Conservation (phyloP, 176 grass and related monocot species). For the Raddia distichophylla region DNA sequence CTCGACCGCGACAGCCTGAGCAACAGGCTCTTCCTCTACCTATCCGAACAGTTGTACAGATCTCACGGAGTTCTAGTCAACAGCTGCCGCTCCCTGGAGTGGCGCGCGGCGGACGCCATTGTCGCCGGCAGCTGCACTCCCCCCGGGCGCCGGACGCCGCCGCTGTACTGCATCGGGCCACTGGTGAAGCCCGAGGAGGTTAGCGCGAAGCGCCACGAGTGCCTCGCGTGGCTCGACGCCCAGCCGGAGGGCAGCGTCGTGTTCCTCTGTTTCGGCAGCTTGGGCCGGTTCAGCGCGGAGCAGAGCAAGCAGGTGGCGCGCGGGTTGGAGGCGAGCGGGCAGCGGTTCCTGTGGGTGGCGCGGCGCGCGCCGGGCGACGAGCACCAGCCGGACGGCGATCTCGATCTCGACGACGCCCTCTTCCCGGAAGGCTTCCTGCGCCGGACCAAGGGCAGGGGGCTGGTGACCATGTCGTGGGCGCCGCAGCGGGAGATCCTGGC, state of each 20-base stretch:
- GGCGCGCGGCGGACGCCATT: conserved; percentile 33
- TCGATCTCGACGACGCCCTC: neutral
- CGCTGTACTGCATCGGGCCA: conserved; percentile 40
- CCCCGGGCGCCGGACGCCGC: neutral
- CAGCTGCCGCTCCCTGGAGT: conserved; percentile 60
- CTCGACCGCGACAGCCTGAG: conserved; percentile 40
- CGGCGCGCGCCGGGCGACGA: conserved; percentile 16
- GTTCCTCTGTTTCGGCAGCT: conserved; percentile 60
- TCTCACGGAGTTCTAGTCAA: conserved; percentile 55
- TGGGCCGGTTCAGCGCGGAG: conserved; percentile 32
- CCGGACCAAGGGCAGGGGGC: conserved; percentile 32
- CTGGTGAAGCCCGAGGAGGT: conserved; percentile 41
- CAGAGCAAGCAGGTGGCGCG: conserved; percentile 50
- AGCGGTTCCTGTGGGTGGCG: conserved; percentile 52
- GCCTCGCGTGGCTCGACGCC: conserved; percentile 50
- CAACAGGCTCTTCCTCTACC: conserved; percentile 19
- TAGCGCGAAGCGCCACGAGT: conserved; percentile 24
- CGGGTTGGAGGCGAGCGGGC: conserved; percentile 45
- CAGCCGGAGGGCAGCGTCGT: conserved; percentile 39
- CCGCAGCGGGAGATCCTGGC: conserved; percentile 43
- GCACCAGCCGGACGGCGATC: neutral
- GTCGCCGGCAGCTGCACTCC: conserved; percentile 27
- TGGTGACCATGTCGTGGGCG: conserved; percentile 47
- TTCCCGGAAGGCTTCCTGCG: conserved; percentile 43
- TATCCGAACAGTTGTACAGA: neutral